Evolutionary conservation across 2,329 filamentous ascomycete genomes (phyloP).

Genomic region (Aspergillus uvarum): DNA sequence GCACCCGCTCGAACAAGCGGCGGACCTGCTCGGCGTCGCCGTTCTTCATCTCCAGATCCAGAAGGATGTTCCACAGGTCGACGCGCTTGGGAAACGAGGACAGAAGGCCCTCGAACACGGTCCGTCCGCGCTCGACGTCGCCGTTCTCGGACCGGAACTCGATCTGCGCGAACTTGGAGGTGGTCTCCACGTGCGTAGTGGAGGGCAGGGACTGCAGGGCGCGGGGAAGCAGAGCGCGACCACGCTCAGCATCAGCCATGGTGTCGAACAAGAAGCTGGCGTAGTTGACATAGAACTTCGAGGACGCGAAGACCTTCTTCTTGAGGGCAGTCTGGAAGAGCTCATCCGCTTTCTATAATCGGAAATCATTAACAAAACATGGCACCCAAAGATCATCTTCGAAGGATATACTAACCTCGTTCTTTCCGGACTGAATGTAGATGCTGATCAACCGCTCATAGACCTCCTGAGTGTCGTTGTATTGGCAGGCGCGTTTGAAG

Average conservation of each 20-base stretch:
- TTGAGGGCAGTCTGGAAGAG: conserved; percentile 85
- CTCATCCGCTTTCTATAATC: conserved; percentile 73
- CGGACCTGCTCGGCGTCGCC: conserved; percentile 65
- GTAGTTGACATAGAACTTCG: conserved; percentile 89
- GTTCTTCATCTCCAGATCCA: conserved; percentile 74
- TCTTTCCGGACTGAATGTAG: conserved; percentile 87
- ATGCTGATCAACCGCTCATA: conserved; percentile 89
- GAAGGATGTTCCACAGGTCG: conserved; percentile 88
- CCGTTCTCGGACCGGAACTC: conserved; percentile 84
- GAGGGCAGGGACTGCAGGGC: conserved; percentile 79
- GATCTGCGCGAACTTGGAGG: conserved; percentile 83
- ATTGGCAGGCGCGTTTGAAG: conserved; percentile 89
- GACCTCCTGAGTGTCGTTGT: conserved; percentile 88
- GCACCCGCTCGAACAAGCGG: conserved; percentile 77
- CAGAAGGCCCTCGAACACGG: conserved; percentile 87
- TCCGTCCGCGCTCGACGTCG: conserved; percentile 86
- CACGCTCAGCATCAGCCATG: conserved; percentile 66
- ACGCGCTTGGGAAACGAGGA: conserved; percentile 83
- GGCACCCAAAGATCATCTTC: too few species aligned
- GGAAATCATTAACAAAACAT: conserved; percentile 26
- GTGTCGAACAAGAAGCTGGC: conserved; percentile 86
- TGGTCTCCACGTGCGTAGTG: conserved; percentile 69
- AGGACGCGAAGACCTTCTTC: conserved; percentile 82
- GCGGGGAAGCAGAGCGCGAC: conserved; percentile 74
- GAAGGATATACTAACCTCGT: conserved; percentile 60